Evolutionary conservation across 176 grass and related monocot genomes (phyloP).

Genomic region (Rhynchospora tenuis): DNA sequence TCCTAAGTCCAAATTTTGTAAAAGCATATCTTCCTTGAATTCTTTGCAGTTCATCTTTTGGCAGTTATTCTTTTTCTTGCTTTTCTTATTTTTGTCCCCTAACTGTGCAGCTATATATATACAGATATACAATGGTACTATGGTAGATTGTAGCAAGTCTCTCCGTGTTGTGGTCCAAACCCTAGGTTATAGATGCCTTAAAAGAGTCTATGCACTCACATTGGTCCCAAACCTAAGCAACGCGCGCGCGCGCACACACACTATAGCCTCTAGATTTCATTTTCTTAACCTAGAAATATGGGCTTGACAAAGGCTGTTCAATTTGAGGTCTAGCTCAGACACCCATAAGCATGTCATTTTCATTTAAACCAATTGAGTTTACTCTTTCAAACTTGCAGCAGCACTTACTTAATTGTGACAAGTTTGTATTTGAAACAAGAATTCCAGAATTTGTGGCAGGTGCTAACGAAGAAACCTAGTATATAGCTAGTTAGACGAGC

Average conservation of each 20-base stretch:
- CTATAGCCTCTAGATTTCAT: background rate
- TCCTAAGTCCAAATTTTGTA: background rate
- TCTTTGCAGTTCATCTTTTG: conserved; percentile 10
- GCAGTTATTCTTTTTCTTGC: background rate
- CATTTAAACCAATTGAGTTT: background rate
- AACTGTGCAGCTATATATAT: background rate
- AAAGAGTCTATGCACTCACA: background rate
- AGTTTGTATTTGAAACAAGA: background rate
- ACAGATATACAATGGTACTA: background rate
- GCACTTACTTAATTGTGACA: background rate
- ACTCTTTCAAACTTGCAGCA: background rate
- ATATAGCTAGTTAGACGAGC: background rate
- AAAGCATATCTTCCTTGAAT: conserved; percentile 8
- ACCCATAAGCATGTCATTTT: background rate
- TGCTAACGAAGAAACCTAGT: background rate
- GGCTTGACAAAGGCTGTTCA: conserved; percentile 1
- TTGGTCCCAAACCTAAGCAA: conserved; percentile 7
- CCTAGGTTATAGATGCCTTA: background rate
- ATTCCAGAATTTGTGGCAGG: background rate
- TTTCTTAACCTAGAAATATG: conserved; percentile 13
- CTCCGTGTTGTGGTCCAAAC: background rate
- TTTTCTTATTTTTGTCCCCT: background rate
- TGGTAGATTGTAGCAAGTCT: conserved; percentile 1
- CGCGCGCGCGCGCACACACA: background rate
- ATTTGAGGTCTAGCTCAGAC: background rate